These are phyloP conservation scores for Pouteria glomerata DNA, from an alignment of 148 eudicot genomes.

Conservation along the genomic window DNA sequence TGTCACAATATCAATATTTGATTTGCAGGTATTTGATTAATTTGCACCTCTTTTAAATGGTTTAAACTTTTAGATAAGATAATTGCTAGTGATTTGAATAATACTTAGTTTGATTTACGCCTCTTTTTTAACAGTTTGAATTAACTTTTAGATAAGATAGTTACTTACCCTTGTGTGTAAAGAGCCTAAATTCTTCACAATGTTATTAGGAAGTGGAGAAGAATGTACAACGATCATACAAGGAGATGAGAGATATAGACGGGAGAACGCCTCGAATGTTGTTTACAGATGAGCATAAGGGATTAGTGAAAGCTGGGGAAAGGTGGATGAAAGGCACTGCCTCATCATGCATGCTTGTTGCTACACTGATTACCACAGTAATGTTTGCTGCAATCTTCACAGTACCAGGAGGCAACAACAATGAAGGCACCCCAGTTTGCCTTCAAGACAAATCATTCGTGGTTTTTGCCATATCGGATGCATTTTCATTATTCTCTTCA, in stretches of 20 bases:
- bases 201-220: constrained; percentile 15
- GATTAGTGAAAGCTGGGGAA: neutral
- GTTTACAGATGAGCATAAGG: constrained; percentile 13
- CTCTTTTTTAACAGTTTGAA: too few relatives aligned
- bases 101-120: too few relatives aligned
- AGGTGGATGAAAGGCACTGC: constrained; percentile 30
- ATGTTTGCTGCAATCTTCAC: constrained; percentile 18
- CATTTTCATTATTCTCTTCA: constrained; percentile 18
- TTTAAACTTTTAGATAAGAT: too few relatives aligned
- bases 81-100: too few relatives aligned
- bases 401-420: constrained; percentile 14
- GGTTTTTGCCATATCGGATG: constrained; percentile 18
- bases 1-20: neutral
- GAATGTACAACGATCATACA: constrained; percentile 6
- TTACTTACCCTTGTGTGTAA: too few relatives aligned
- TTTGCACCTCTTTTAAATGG: too few relatives aligned
- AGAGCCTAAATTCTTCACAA: too few relatives aligned
- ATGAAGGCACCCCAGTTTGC: neutral
- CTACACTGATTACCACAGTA: constrained; percentile 26
- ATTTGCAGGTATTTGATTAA: too few relatives aligned
- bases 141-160: too few relatives aligned
- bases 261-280: constrained; percentile 14
- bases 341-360: constrained; percentile 29
- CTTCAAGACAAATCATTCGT: constrained; percentile 4
- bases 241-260: neutral